phyloP scores from a whole-genome alignment of 2,329 filamentous ascomycete genomes.

The Laburnicola sp. region DNA sequence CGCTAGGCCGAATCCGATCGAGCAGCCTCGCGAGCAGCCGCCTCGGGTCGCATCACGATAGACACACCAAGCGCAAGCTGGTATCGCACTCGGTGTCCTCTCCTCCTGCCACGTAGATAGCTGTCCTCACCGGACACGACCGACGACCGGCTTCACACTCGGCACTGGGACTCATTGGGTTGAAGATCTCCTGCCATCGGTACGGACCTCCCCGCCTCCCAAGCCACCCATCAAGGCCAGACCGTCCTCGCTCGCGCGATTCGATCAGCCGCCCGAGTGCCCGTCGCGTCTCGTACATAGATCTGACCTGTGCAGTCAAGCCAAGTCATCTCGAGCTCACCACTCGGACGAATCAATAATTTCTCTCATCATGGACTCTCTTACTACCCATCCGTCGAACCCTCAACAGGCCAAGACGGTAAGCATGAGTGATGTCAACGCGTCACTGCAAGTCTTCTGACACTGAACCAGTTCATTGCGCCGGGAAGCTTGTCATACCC shows the following conservation, averaged over 20 bases:
- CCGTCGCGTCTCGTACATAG: constrained; percentile 27
- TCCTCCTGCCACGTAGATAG: constrained; percentile 27
- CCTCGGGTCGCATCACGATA: constrained; percentile 25
- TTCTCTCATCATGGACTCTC: constrained; percentile 72
- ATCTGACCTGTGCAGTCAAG: constrained; percentile 43
- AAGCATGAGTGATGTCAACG: constrained; percentile 33
- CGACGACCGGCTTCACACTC: constrained; percentile 35
- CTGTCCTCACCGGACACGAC: constrained; percentile 31
- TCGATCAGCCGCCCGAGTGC: constrained; percentile 37
- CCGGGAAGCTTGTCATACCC: constrained; percentile 92
- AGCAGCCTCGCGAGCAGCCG: constrained; percentile 35
- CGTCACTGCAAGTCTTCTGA: constrained; percentile 24
- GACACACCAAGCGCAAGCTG: constrained; percentile 47
- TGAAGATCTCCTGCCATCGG: constrained; percentile 87
- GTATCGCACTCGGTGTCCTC: constrained; percentile 46
- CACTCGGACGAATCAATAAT: constrained; percentile 25
- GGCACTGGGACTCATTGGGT: constrained; percentile 88
- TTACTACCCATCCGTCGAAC: constrained; percentile 88
- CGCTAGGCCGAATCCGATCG: constrained; percentile 36
- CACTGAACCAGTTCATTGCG: constrained; percentile 65
- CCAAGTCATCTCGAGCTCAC: constrained; percentile 32
- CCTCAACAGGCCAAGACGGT: constrained; percentile 87
- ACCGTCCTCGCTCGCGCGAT: constrained; percentile 36
- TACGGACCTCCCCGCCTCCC: constrained; percentile 45
- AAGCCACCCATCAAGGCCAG: constrained; percentile 26